Base-by-base conservation (phyloP, 2,329 filamentous ascomycete genomes). In the Chalaropsis thielavioides region DNA sequence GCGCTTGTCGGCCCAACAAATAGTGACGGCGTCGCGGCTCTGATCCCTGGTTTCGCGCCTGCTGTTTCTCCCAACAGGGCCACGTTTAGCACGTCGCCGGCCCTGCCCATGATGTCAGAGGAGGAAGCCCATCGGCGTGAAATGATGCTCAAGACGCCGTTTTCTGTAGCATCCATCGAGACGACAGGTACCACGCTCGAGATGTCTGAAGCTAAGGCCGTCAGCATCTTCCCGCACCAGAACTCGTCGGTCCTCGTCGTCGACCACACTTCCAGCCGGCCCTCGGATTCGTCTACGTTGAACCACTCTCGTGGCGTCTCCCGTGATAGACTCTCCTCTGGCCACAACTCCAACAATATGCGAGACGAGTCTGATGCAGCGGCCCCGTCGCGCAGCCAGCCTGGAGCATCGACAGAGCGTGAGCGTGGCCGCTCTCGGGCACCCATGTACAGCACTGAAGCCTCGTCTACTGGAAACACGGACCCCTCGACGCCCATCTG, bases 211-310 rank as follows among this genome's bases (percentile, higher is more conserved):
- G 84, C 84, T 41, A 74, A 81, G 71, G 82, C 81, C 46, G 78
- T 87, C 64, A 83, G 78, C 67, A 83, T 87, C 69, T 85, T 81
- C 68, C 79, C 81, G 22, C 84, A 87, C 68, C 83, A 86, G 69
- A 86, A 86, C 69, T 84, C 80, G 60, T 87, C 84, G 3, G 74
- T 87, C 11, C 72, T 85, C 51, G 78, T 86, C 73, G 80, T 86
- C 38, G 75, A 84, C 68, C 80, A 84, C 70, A 51, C 62, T 2
- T 79, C 79, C 10, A 76, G 75, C 51, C 80, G 77, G 70, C 78
- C 77, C 27, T 80, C 78, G 0, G 79, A 80, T 65, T 74, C 73
- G 58, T 76, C 77, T 22, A 76, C 77, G 56, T 69, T 72, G 2
- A 49, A 49, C 10, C 24, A 49, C n/a, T 71, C 73, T 8, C 64